Evolutionary conservation across 106 monocot genomes (phyloP), one percentile per base, ranked within the genome.

Genomic region (Hemerocallis citrina): DNA sequence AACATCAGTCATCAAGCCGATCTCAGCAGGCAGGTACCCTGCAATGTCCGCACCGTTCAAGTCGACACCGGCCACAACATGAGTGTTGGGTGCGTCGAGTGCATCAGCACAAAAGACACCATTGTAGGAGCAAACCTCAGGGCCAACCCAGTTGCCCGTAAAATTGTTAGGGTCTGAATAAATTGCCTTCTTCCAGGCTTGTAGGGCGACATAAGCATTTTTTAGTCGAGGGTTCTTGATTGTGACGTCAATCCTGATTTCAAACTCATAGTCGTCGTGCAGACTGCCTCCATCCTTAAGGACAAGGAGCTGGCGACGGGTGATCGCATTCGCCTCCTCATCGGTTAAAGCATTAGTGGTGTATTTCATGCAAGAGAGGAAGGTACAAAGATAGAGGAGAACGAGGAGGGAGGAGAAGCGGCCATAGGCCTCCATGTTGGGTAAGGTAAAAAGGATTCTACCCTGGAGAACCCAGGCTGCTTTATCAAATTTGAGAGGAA

Each of bases 1-100:
- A 58, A 44, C 17, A 44, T 81, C 81, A 7, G 81, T 76, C 20
- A 81, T 52, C 22, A 81, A 43, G 31, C 81, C 75, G 34, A 81
- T 67, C 64, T 81, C 81, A 3, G 40, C 62, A 17, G 81, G 82
- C 47, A 77, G 77, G 61, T 77, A 69, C 1, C 77, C 77, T 16
- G 83, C 83, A 38, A 78, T 77, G 35, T 83, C 74, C 21, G 69
- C 77, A 3, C 83, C 77, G 52, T 74, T 77, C 39, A 83, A 66
- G 57, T 78, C 74, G 15, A 74, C 43, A 6, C 78, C 78, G 23
- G 78, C 70, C 34, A 77, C 78, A 34, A 71, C 74, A 17, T 70
- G 22, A 30, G 33, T 17, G 46, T 11, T 34, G 25, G 65, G 48
- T 38, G 77, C 61, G 6, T 62, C 62, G 27, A 60, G 74, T 28